Percentiles rank a stretch among this genome's conserved stretches.
Conservation (phyloP, 2,329 filamentous ascomycete species). For the Epichloe sp. region DNA sequence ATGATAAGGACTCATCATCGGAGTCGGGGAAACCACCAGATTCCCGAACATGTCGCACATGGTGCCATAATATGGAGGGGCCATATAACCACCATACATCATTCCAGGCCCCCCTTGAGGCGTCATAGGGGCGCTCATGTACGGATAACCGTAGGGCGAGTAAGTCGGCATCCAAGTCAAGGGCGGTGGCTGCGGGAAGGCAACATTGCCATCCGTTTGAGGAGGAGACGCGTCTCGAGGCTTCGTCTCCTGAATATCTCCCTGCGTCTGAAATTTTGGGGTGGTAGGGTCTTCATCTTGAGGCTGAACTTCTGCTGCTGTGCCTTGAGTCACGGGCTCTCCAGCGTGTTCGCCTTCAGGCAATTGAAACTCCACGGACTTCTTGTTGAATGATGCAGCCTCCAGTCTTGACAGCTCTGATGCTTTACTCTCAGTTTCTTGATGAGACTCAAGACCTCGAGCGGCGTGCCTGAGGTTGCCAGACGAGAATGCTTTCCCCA, state of each 20-base stretch:
- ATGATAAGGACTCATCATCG: slow-evolving; percentile 10
- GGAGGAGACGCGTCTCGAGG: background rate
- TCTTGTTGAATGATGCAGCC: background rate
- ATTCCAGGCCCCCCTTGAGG: slow-evolving; percentile 10
- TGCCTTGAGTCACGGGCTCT: background rate
- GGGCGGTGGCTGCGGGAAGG: background rate
- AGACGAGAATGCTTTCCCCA: slow-evolving; percentile 2
- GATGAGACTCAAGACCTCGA: background rate
- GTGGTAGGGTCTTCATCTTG: background rate
- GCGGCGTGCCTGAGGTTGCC: background rate
- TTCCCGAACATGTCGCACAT: slow-evolving; percentile 11
- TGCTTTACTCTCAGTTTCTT: background rate
- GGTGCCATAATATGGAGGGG: slow-evolving; percentile 8
- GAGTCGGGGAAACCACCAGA: slow-evolving; percentile 10
- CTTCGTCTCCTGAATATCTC: background rate
- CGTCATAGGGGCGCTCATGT: slow-evolving; percentile 10
- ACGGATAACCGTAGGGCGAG: slow-evolving; percentile 7
- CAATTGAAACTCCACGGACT: slow-evolving; percentile 7
- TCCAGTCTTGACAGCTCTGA: background rate
- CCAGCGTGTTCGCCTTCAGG: background rate
- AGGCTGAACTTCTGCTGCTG: background rate
- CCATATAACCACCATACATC: slow-evolving; percentile 13
- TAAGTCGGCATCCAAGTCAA: slow-evolving; percentile 12
- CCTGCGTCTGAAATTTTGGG: background rate
- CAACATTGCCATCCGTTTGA: background rate